Base-by-base conservation (phyloP, 2,329 filamentous ascomycete genomes). In the Lasiodiplodia citricola region DNA sequence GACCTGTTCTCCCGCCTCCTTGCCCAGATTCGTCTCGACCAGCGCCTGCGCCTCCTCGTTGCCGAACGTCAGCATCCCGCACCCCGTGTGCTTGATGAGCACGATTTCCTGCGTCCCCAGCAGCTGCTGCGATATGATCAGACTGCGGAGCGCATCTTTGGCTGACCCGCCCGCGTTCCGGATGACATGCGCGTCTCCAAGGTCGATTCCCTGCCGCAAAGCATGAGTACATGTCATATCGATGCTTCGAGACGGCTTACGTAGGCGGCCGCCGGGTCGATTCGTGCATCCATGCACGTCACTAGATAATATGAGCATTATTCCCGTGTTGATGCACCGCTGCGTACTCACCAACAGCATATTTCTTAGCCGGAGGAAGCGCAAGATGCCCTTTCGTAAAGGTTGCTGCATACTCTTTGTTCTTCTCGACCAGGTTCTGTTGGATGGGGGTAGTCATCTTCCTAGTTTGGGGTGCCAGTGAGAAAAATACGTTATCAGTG, bases 281-380 rank as follows among this genome's bases (percentile, higher is more conserved):
- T 83, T 14, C 92, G 88, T 5, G 92, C 91, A 75, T 96, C 92
- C 92, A 96, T 96, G 80, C 92, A 96, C 0, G 91, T 92, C 55
- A 95, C 85, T 86, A 35, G 6, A 10, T n/a, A 66, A 47, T 31
- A 31, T 56, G 14, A 28, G 23, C 50, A 47, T n/a, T 57, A 6
- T n/a, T 50, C 8, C 31, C 6, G 38, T 18, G 13, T 7, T n/a
- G 44, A 35, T 25, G 4, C 11, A 21, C 10, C 23, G 10, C 4
- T 4, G 28, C 3, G 47, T 52, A 72, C 82, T 41, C 84, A 90
- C 89, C 79, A 71, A 91, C 82, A 8, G 88, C 82, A 74, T 92
- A 92, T 73, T 90, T 87, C 80, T 91, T 91, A 11, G 87, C 87
- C 0, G 92, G 92, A 0, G 91, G 90, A 1, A 93, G 84, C 0